These are phyloP conservation scores for Phialophora verrucosa DNA, from an alignment of 2,329 filamentous ascomycete genomes.

Conservation along the genomic window DNA sequence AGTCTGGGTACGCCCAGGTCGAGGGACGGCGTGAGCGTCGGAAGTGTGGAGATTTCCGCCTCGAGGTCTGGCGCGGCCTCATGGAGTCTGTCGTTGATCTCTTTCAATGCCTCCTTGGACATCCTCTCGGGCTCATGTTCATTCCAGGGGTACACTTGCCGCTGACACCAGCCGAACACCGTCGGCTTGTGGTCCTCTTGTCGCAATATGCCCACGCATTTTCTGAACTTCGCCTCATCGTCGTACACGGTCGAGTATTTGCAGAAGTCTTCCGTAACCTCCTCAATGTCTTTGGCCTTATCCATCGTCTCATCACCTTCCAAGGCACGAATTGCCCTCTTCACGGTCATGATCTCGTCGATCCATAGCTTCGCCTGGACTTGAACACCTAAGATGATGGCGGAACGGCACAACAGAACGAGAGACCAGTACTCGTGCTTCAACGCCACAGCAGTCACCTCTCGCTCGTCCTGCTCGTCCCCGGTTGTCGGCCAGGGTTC, in stretches of 20 bases:
- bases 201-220: slow-evolving; percentile 13
- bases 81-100: slow-evolving; percentile 73
- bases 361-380: slow-evolving; percentile 30
- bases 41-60: slow-evolving; percentile 76
- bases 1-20: slow-evolving; percentile 18
- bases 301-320: slow-evolving; percentile 6
- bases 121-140: slow-evolving; percentile 64
- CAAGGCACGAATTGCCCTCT: neutral
- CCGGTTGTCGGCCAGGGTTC: slow-evolving; percentile 22
- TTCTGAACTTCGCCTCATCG: slow-evolving; percentile 17
- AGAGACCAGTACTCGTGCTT: slow-evolving; percentile 28
- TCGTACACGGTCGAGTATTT: slow-evolving; percentile 46
- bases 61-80: slow-evolving; percentile 75
- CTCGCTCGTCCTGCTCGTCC: slow-evolving; percentile 45
- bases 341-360: slow-evolving; percentile 25
- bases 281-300: slow-evolving; percentile 9
- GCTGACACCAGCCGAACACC: slow-evolving; percentile 47
- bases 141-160: slow-evolving; percentile 70
- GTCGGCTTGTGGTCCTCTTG: slow-evolving; percentile 13
- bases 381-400: slow-evolving; percentile 28
- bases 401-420: slow-evolving; percentile 28
- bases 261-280: slow-evolving; percentile 49
- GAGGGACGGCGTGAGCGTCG: slow-evolving; percentile 63
- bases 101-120: slow-evolving; percentile 60
- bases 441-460: slow-evolving; percentile 44